phyloP scores from a whole-genome alignment of 768 basidiomycete genomes.

The Podaxis carcinomalis region DNA sequence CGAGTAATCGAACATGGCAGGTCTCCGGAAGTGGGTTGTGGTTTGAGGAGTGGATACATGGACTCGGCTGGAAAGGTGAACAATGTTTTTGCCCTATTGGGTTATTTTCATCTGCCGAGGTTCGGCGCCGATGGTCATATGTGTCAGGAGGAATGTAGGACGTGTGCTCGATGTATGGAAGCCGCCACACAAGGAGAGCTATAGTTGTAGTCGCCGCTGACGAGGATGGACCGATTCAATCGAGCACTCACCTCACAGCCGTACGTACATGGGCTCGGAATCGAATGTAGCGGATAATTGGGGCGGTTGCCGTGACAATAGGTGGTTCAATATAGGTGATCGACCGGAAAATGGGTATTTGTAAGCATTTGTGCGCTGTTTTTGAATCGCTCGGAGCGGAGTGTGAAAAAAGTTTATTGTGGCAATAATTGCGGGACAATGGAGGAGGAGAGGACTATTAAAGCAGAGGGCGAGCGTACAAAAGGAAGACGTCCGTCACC shows the following conservation, averaged over 20 bases:
- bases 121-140: background rate
- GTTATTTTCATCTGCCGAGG: background rate
- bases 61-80: background rate
- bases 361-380: background rate
- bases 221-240: background rate
- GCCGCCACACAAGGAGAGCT: background rate
- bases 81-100: background rate
- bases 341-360: background rate
- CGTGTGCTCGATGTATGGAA: background rate
- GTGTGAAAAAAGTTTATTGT: background rate
- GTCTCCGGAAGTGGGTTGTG: background rate
- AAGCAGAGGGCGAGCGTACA: background rate
- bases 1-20: background rate
- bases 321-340: background rate
- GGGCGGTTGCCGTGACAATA: background rate
- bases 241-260: background rate
- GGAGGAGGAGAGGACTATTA: background rate
- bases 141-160: background rate
- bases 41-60: background rate
- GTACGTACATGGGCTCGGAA: background rate
- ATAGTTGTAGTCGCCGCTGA: background rate
- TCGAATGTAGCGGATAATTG: background rate
- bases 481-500: background rate
- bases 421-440: background rate
- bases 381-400: background rate